Conservation (phyloP, 2,329 filamentous ascomycete species). For the Ustulina deusta region DNA sequence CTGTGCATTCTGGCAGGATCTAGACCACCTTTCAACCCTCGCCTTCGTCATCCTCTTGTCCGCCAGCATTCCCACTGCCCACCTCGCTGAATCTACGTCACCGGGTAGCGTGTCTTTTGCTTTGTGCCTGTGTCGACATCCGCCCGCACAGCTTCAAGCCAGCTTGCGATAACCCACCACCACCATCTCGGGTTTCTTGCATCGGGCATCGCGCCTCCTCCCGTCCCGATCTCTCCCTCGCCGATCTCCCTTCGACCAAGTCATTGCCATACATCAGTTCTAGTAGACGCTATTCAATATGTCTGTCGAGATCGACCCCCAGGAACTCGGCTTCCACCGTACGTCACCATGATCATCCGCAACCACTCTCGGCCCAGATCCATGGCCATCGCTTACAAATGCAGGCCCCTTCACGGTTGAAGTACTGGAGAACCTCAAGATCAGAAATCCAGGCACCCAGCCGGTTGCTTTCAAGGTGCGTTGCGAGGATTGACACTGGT, state of each 20-base stretch:
- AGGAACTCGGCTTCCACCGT: slow-evolving; percentile 95
- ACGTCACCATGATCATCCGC: slow-evolving; percentile 55
- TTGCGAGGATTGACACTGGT: neutral
- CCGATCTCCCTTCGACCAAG: slow-evolving; percentile 3
- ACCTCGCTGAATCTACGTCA: neutral
- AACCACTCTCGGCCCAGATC: slow-evolving; percentile 22
- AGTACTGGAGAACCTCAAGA: slow-evolving; percentile 72
- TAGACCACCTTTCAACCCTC: slow-evolving; percentile 19
- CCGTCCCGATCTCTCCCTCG: neutral
- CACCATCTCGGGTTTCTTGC: slow-evolving; percentile 13
- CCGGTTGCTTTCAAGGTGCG: slow-evolving; percentile 78
- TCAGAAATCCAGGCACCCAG: slow-evolving; percentile 71
- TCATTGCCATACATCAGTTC: slow-evolving; percentile 10
- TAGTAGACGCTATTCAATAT: slow-evolving; percentile 64
- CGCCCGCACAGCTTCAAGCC: slow-evolving; percentile 12
- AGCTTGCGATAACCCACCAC: slow-evolving; percentile 32
- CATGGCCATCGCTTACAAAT: slow-evolving; percentile 24
- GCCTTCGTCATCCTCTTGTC: slow-evolving; percentile 13
- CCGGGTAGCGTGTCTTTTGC: slow-evolving; percentile 10
- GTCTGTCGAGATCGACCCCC: slow-evolving; percentile 93
- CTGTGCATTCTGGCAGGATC: slow-evolving; percentile 35
- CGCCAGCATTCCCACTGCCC: neutral
- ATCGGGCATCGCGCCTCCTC: slow-evolving; percentile 5
- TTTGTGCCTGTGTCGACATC: neutral
- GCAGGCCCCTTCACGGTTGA: slow-evolving; percentile 75